Conservation (phyloP, 306 rosid genomes). For the Hippophae tibetana region DNA sequence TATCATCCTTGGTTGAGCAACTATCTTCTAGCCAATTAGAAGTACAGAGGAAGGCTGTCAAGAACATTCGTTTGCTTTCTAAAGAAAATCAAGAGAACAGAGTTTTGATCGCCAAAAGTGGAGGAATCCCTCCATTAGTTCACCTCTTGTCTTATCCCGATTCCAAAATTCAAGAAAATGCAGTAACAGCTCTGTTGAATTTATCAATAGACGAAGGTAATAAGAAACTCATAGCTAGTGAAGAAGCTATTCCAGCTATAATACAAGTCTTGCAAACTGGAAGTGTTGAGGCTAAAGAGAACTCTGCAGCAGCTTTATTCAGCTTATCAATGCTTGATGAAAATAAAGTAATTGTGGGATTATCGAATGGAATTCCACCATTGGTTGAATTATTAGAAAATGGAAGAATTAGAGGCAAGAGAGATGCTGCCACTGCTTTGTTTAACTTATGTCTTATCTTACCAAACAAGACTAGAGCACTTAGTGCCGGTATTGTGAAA, state of each 20-base stretch:
- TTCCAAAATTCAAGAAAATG: slow-evolving; percentile 54
- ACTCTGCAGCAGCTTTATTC: slow-evolving; percentile 67
- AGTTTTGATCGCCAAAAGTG: slow-evolving; percentile 37
- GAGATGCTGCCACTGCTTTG: slow-evolving; percentile 66
- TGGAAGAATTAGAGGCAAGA: slow-evolving; percentile 66
- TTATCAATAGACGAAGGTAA: slow-evolving; percentile 58
- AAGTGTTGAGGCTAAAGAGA: slow-evolving; percentile 55
- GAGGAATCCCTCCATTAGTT: slow-evolving; percentile 57
- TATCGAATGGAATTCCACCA: slow-evolving; percentile 45
- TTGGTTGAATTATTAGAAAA: slow-evolving; percentile 38
- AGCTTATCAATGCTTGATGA: slow-evolving; percentile 78
- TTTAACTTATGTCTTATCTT: slow-evolving; percentile 44
- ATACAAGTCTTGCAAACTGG: slow-evolving; percentile 53
- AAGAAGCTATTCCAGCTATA: slow-evolving; percentile 64
- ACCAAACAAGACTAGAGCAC: slow-evolving; percentile 50
- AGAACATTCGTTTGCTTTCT: slow-evolving; percentile 50
- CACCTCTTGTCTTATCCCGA: slow-evolving; percentile 64
- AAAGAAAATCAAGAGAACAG: slow-evolving; percentile 60
- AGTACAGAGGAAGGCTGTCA: slow-evolving; percentile 47
- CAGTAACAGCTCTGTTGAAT: slow-evolving; percentile 62
- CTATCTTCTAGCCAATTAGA: slow-evolving; percentile 40
- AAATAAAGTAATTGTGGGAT: slow-evolving; percentile 43
- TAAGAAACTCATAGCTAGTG: slow-evolving; percentile 40
- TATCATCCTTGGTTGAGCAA: slow-evolving; percentile 37
- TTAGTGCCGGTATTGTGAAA: slow-evolving; percentile 48